Conservation (phyloP, 2,329 filamentous ascomycete genomes). For the Sclerotinia trifoliorum region DNA sequence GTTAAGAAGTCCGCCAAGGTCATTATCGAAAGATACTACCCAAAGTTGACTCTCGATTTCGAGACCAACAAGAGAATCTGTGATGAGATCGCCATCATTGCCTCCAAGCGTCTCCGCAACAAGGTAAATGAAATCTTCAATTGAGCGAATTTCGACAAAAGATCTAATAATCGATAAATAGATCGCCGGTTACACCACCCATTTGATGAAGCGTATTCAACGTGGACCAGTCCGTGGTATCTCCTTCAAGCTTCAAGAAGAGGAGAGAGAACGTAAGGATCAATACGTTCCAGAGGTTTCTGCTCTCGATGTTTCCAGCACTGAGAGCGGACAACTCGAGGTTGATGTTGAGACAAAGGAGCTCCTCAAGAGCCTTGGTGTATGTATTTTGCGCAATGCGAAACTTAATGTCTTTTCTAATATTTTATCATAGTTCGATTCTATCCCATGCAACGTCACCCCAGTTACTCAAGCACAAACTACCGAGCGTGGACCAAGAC, state of each 20-base stretch:
- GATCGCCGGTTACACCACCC: conserved; percentile 98
- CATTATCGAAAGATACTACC: conserved; percentile 99
- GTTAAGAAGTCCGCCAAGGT: conserved; percentile 76
- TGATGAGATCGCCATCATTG: conserved; percentile 99
- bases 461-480: conserved; percentile 85
- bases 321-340: conserved; percentile 90
- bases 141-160: conserved; percentile 67
- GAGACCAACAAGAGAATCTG: conserved; percentile 99
- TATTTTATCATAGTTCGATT: conserved; percentile 74
- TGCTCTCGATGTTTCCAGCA: conserved; percentile 96
- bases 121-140: conserved; percentile 62
- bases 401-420: conserved; percentile 23
- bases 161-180: conserved; percentile 40
- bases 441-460: conserved; percentile 94
- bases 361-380: conserved; percentile 95
- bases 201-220: conserved; percentile 99
- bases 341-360: conserved; percentile 98
- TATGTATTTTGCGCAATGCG: conserved; percentile 56
- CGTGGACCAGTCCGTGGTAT: conserved; percentile 98
- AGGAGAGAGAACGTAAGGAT: conserved; percentile 99
- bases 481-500: conserved; percentile 70
- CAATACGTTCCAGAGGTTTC: conserved; percentile 99
- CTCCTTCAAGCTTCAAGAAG: conserved; percentile 99
- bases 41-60: conserved; percentile 97
- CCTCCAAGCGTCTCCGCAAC: conserved; percentile 98